These are phyloP conservation scores for Trypanosoma cruzi DNA, from an alignment of 208 protist genomes.

Conservation along the genomic window DNA sequence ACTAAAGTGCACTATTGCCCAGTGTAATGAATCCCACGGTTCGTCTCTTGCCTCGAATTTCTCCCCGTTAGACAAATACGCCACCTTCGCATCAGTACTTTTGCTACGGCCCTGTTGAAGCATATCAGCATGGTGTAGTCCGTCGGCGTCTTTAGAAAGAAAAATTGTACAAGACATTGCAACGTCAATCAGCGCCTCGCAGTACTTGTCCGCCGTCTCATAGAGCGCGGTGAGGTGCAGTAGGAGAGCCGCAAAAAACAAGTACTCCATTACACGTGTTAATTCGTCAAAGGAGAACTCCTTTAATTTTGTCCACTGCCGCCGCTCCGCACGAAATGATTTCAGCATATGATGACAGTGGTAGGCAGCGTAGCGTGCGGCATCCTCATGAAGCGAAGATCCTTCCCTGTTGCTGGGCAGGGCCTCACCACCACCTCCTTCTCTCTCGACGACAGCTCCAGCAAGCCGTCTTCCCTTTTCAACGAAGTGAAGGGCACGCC, in stretches of 20 bases:
- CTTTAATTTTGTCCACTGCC: conserved; percentile 2
- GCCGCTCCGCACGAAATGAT: conserved; percentile 32
- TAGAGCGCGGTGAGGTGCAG: conserved; percentile 69
- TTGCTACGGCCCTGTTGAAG: not conserved
- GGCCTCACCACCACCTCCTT: not conserved
- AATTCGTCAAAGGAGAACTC: conserved; percentile 18
- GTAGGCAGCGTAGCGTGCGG: conserved; percentile 49
- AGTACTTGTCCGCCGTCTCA: conserved; percentile 60
- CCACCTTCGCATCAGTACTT: too few species aligned
- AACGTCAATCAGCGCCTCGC: conserved; percentile 58
- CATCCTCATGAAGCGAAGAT: conserved; percentile 7
- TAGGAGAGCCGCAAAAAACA: conserved; percentile 57
- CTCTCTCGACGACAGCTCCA: not conserved
- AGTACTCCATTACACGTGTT: conserved; percentile 25
- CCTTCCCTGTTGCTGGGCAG: not conserved
- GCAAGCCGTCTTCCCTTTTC: not conserved
- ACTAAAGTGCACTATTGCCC: conserved; percentile 68
- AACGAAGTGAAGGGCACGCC: conserved; percentile 22
- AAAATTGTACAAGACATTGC: conserved; percentile 66
- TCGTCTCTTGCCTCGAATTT: conserved; percentile 5
- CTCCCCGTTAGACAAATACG: not conserved
- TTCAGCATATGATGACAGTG: conserved; percentile 76
- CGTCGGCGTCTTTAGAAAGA: conserved; percentile 44
- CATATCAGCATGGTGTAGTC: conserved; percentile 1
- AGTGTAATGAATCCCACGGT: conserved; percentile 50